These are phyloP conservation scores for Aspergillaceae sp. DNA, from an alignment of 2,329 filamentous ascomycete species.

Conservation along the genomic window DNA sequence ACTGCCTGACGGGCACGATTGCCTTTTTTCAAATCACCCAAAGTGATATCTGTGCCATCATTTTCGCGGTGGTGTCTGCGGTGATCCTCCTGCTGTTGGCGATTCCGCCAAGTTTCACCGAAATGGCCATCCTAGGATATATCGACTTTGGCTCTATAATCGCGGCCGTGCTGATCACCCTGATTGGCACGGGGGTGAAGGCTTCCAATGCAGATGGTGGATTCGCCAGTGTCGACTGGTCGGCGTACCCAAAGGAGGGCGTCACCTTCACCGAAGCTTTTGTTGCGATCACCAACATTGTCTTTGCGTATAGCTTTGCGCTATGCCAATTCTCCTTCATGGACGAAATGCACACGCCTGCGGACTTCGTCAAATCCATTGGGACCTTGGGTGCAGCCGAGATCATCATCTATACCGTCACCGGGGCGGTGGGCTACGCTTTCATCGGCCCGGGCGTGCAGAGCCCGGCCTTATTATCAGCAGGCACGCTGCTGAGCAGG, in stretches of 20 bases:
- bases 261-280: conserved; percentile 27
- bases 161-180: conserved; percentile 27
- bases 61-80: conserved; percentile 37
- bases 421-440: conserved; percentile 21
- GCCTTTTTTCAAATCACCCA: conserved; percentile 37
- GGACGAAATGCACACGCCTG: conserved; percentile 19
- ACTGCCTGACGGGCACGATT: conserved; percentile 39
- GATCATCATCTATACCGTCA: conserved; percentile 18
- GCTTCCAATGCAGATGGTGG: conserved; percentile 12
- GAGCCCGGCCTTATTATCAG: conserved; percentile 26
- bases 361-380: conserved; percentile 18
- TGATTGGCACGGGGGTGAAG: conserved; percentile 27
- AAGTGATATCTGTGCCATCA: conserved; percentile 32
- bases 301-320: conserved; percentile 39
- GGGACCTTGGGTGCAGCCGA: conserved; percentile 14
- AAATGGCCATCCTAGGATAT: conserved; percentile 31
- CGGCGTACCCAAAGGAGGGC: conserved; percentile 20
- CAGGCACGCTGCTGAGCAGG: conserved; percentile 18
- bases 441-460: conserved; percentile 25
- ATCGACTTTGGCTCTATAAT: conserved; percentile 30
- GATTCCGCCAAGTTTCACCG: conserved; percentile 29
- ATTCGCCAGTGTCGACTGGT: conserved; percentile 20
- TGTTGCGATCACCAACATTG: conserved; percentile 28
- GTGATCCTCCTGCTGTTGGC: conserved; percentile 25
- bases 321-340: conserved; percentile 20